Evolutionary conservation across 2,329 filamentous ascomycete genomes (phyloP).

Genomic region (Dendrostoma leiphaemia): DNA sequence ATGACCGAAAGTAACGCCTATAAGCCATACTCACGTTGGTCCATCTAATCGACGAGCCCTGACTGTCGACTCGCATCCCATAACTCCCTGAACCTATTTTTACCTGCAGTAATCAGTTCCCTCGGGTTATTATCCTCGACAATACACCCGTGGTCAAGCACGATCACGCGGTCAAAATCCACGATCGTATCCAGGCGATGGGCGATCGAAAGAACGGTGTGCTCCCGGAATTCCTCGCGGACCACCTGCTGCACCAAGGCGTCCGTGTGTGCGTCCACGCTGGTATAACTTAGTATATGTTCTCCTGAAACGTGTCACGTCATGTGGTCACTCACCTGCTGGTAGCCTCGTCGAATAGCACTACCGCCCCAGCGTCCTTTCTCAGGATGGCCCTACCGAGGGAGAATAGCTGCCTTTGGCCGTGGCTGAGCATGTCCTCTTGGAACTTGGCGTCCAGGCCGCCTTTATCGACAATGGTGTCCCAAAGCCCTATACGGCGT

Average conservation of each 20-base stretch:
- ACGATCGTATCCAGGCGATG: slow-evolving; percentile 41
- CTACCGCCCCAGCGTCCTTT: slow-evolving; percentile 33
- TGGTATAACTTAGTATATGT: too few species aligned
- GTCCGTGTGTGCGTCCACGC: slow-evolving; percentile 57
- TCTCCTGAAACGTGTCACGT: too few species aligned
- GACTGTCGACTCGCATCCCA: too few species aligned
- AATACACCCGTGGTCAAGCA: slow-evolving; percentile 40
- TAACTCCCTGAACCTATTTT: too few species aligned
- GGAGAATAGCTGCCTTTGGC: slow-evolving; percentile 22
- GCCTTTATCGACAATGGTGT: slow-evolving; percentile 1
- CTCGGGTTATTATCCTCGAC: slow-evolving; percentile 7
- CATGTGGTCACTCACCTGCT: too few species aligned
- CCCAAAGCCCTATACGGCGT: slow-evolving; percentile 16
- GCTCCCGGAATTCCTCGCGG: slow-evolving; percentile 48
- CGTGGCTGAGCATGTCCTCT: slow-evolving; percentile 11
- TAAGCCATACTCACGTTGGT: too few species aligned
- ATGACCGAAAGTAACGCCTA: too few species aligned
- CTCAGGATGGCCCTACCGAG: slow-evolving; percentile 33
- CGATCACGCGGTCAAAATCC: slow-evolving; percentile 48
- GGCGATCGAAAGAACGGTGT: slow-evolving; percentile 47
- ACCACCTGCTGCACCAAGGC: too few species aligned
- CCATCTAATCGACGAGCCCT: too few species aligned
- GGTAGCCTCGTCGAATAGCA: slow-evolving; percentile 45
- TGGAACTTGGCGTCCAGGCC: too few species aligned
- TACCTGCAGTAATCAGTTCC: too few species aligned